phyloP scores from a whole-genome alignment of 805 yeast genomes.

The Yarrowia bubula region DNA sequence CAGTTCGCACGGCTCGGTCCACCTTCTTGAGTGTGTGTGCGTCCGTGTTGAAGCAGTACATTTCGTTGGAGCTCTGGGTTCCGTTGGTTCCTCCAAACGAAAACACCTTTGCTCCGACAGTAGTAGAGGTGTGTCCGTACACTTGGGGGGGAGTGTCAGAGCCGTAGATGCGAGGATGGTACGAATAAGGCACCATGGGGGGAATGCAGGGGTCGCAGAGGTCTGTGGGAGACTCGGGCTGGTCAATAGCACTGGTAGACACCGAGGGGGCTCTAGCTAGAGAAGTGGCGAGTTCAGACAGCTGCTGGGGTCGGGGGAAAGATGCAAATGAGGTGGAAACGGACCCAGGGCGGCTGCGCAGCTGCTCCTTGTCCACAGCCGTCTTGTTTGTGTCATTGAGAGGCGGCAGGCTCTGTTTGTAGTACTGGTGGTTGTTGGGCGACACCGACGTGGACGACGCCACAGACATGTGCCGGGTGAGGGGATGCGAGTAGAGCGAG shows the following conservation, averaged over 20 bases:
- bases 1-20: not conserved
- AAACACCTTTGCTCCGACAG: conserved; percentile 30
- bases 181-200: conserved; percentile 28
- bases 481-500: conserved; percentile 13
- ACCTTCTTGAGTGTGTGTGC: not conserved
- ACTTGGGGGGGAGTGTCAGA: conserved; percentile 31
- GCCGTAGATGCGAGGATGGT: conserved; percentile 34
- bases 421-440: conserved; percentile 6
- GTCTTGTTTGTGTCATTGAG: not conserved
- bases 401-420: conserved; percentile 6
- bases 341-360: not conserved
- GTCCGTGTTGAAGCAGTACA: conserved; percentile 15
- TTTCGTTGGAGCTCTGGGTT: not conserved
- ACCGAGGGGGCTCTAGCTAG: not conserved
- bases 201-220: conserved; percentile 20
- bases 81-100: conserved; percentile 33
- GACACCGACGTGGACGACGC: conserved; percentile 7
- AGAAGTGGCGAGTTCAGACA: not conserved
- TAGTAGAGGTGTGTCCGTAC: conserved; percentile 32
- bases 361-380: not conserved
- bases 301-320: conserved; percentile 8
- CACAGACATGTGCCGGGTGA: not conserved
- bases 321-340: conserved; percentile 7
- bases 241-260: not conserved
- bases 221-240: not conserved